Conservation (phyloP, 345 rosid genomes). For the Boechera divaricarpa region DNA sequence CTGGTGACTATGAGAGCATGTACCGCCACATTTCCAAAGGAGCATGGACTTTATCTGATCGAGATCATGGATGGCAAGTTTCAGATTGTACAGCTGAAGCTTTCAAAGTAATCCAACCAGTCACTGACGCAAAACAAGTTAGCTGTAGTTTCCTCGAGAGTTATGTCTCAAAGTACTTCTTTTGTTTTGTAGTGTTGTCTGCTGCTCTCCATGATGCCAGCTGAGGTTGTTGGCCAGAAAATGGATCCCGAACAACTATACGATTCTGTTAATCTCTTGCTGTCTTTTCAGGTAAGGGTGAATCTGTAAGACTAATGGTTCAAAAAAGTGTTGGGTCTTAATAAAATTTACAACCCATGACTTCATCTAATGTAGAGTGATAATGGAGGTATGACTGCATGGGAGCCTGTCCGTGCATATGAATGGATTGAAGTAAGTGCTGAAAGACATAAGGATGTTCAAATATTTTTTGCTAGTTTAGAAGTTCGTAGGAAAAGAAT, state of each 20-base stretch:
- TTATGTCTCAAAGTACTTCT: slow-evolving; percentile 12
- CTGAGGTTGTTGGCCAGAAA: slow-evolving; percentile 65
- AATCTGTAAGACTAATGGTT: neutral
- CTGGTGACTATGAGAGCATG: slow-evolving; percentile 63
- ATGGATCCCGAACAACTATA: slow-evolving; percentile 50
- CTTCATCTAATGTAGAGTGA: slow-evolving; percentile 34
- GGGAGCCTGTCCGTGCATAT: slow-evolving; percentile 44
- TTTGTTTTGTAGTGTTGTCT: slow-evolving; percentile 60
- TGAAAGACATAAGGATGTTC: neutral
- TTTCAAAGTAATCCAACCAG: slow-evolving; percentile 52
- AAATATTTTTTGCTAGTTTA: neutral
- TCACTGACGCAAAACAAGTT: neutral
- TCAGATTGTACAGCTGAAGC: slow-evolving; percentile 79
- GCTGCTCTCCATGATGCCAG: slow-evolving; percentile 66
- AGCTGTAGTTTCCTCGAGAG: neutral
- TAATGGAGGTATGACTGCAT: slow-evolving; percentile 43
- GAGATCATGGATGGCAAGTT: slow-evolving; percentile 80
- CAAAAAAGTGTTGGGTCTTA: neutral
- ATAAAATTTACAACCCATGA: neutral
- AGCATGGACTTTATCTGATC: slow-evolving; percentile 65
- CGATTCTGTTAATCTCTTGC: slow-evolving; percentile 65
- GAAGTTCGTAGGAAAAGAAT: neutral
- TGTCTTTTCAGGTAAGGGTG: slow-evolving; percentile 61
- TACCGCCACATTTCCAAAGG: slow-evolving; percentile 71
- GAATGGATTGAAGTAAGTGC: slow-evolving; percentile 34